Evolutionary conservation across 495 filamentous ascomycete species (phyloP).

Genomic region (Pseudevernia furfuracea): DNA sequence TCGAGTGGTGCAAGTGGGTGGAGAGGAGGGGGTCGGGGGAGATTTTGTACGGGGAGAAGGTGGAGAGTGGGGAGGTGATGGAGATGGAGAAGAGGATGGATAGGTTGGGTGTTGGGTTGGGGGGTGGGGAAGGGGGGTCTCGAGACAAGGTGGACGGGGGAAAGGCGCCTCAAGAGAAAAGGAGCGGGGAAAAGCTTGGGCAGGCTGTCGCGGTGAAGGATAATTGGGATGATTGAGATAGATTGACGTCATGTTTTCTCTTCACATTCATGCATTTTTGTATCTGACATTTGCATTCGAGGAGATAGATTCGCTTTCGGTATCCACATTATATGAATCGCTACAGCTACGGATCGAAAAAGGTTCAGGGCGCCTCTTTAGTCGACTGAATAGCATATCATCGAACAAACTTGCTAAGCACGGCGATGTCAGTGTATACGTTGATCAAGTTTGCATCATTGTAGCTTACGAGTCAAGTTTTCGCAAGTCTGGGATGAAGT

Average conservation of each 20-base stretch:
- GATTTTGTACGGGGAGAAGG: conserved; percentile 6
- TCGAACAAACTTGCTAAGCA: not conserved
- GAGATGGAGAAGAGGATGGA: conserved; percentile 9
- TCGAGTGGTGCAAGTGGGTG: conserved; percentile 45
- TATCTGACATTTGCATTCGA: not conserved
- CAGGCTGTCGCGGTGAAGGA: conserved; percentile 6
- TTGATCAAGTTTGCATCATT: not conserved
- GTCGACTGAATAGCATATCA: not conserved
- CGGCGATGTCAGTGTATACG: not conserved
- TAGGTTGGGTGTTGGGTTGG: not conserved
- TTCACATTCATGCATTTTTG: not conserved
- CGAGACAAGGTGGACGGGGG: not conserved
- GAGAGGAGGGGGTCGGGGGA: conserved; percentile 30
- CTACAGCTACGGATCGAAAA: not conserved
- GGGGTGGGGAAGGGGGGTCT: not conserved
- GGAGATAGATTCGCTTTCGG: not conserved
- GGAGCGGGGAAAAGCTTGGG: not conserved
- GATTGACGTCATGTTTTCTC: not conserved
- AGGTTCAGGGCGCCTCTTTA: not conserved
- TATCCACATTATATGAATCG: not conserved
- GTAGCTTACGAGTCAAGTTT: not conserved
- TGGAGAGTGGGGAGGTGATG: conserved; percentile 5
- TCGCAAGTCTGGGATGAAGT: not conserved
- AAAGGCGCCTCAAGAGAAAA: not conserved
- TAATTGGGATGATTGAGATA: conserved; percentile 18